Evolutionary conservation across 768 basidiomycete species (phyloP), one percentile per base, ranked within the genome.

Genomic region (Rhodotorula paludigena): DNA sequence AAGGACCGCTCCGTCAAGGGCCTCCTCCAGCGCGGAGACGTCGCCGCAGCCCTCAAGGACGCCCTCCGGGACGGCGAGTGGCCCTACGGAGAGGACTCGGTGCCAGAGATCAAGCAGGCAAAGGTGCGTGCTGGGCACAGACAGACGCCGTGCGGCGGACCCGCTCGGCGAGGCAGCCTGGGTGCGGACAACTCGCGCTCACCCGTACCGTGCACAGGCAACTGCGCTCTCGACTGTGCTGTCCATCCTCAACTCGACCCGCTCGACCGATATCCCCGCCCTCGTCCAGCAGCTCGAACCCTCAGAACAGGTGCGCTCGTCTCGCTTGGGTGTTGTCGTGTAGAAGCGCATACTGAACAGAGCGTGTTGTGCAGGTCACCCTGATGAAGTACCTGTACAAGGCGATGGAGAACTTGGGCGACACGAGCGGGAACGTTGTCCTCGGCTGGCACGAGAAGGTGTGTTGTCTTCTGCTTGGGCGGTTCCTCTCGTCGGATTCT

Each of bases 311-410:
- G 67, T 63, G 18, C 60, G n/a, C n/a, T n/a, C n/a, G n/a, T n/a
- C n/a, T n/a, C n/a, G n/a, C n/a, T n/a, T n/a, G n/a, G n/a, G n/a
- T n/a, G n/a, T n/a, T n/a, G n/a, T n/a, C n/a, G n/a, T n/a, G n/a
- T n/a, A n/a, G n/a, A n/a, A n/a, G n/a, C n/a, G n/a, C n/a, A n/a
- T n/a, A n/a, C n/a, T n/a, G n/a, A n/a, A n/a, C n/a, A n/a, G n/a
- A n/a, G n/a, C n/a, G n/a, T n/a, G n/a, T n/a, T n/a, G 9, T 41
- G 42, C 90, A 92, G 75, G 94, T 96, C 76, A 89, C 87, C 39
- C 83, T 97, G 60, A 98, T 96, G 94, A 94, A 93, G 77, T 98
- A 94, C 76, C 81, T 98, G 23, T 98, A 97, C 84, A 98, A 98
- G 81, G 93, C 90, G 23, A 97, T 96, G 93, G 84, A 82, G 25